Conservation (phyloP, 495 filamentous ascomycete genomes). For the Emericellopsis terricola region DNA sequence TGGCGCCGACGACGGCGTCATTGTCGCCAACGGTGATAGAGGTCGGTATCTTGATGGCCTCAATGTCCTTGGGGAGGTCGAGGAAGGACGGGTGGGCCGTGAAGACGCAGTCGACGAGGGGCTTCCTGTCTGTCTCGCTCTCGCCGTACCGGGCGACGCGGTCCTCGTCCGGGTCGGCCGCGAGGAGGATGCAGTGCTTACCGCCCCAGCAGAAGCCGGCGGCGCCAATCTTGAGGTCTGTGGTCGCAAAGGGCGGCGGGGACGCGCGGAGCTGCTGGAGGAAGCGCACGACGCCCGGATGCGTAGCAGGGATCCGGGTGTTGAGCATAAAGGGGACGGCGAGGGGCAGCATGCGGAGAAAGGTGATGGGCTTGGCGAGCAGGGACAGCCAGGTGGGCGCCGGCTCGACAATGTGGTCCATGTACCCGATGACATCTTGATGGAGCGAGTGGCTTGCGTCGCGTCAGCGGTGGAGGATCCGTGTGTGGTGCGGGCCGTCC, state of each 20-base stretch:
- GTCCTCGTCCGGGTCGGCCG: no score
- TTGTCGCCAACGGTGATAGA: conserved; percentile 36
- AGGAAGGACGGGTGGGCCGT: conserved; percentile 37
- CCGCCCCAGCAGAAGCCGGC: conserved; percentile 48
- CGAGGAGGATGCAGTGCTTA: conserved; percentile 25
- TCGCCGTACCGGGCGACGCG: no score
- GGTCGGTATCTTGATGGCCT: conserved; percentile 30
- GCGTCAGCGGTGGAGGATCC: neutral
- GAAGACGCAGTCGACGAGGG: conserved; percentile 32
- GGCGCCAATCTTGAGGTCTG: conserved; percentile 16
- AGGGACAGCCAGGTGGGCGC: conserved; percentile 2
- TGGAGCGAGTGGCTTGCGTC: conserved; percentile 6
- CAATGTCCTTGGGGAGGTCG: conserved; percentile 33
- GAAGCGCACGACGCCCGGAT: conserved; percentile 29
- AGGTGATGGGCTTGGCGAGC: conserved; percentile 1
- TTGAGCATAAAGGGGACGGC: conserved; percentile 17
- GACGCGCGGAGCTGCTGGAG: conserved; percentile 22
- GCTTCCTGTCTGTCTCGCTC: conserved; percentile 8
- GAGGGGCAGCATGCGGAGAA: conserved; percentile 3
- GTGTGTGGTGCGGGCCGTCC: conserved; percentile 1
- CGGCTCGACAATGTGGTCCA: conserved; percentile 5
- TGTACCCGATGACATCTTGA: conserved; percentile 6
- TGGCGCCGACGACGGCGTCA: conserved; percentile 32
- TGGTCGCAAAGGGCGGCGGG: conserved; percentile 2
- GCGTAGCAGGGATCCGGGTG: conserved; percentile 15